These are phyloP conservation scores for Arachis monticola DNA, from an alignment of 331 rosid species.

Conservation along the genomic window DNA sequence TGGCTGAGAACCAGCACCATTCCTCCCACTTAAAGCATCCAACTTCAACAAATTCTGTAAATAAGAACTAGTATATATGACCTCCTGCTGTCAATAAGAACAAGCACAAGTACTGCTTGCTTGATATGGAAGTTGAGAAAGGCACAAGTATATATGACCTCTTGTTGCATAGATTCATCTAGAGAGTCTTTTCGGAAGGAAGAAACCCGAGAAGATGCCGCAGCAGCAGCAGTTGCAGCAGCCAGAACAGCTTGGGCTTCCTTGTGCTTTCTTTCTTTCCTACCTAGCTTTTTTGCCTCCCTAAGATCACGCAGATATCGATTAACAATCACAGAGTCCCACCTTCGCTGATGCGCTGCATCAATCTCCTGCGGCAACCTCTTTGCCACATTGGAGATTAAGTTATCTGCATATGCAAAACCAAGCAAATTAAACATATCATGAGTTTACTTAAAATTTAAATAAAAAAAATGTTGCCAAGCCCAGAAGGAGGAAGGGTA, in stretches of 20 bases:
- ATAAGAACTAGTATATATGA: background rate
- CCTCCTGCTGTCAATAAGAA: slow-evolving; percentile 32
- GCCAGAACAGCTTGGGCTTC: slow-evolving; percentile 99
- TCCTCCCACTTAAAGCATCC: slow-evolving; percentile 52
- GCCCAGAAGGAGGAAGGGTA: no score
- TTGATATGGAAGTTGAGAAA: slow-evolving; percentile 3
- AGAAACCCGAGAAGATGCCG: slow-evolving; percentile 88
- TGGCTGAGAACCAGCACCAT: slow-evolving; percentile 67
- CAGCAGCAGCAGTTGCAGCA: slow-evolving; percentile 99
- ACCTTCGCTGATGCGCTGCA: slow-evolving; percentile 60
- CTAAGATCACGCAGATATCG: slow-evolving; percentile 77
- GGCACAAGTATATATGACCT: slow-evolving; percentile 53
- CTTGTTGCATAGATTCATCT: slow-evolving; percentile 72
- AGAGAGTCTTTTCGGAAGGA: slow-evolving; percentile 82
- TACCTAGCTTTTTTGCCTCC: slow-evolving; percentile 97
- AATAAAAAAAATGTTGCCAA: no score
- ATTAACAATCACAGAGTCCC: slow-evolving; percentile 88
- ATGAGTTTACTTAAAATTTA: no score
- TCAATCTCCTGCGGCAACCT: slow-evolving; percentile 82
- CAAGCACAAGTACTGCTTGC: background rate
- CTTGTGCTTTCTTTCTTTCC: slow-evolving; percentile 90
- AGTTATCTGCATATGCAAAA: slow-evolving; percentile 65
- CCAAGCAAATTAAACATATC: slow-evolving; percentile 8
- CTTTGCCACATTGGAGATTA: slow-evolving; percentile 63
- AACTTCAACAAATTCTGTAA: slow-evolving; percentile 59